Evolutionary conservation across 441 rosid genomes (phyloP), one percentile per base, ranked within the genome.

Genomic region (Raphanus hybrid): DNA sequence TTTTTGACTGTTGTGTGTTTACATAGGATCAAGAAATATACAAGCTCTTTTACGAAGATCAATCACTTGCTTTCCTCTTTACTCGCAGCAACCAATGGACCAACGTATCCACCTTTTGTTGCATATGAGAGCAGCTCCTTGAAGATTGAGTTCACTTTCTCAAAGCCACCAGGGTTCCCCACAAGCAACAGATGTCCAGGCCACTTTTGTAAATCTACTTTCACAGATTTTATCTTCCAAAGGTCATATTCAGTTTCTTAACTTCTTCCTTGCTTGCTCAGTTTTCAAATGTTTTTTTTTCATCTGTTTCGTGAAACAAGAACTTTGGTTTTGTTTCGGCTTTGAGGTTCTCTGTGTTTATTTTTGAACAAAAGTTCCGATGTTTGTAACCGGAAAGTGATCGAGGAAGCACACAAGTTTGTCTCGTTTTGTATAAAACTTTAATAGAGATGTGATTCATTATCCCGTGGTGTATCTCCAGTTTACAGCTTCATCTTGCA

Each of bases 221-320:
- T 79, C 73, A 84, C 93, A 43, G 94, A 96, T 83, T 96, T 93
- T 85, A 76, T 90, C 73, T 96, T 96, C 99, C 99, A 20, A 96
- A 96, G 99, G 97, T 96, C 48, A 34, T 8, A 23, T 34, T 34
- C 67, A 15, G 65, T 5, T 35, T 14, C 34, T 54, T 8, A 8
- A 62, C 45, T 34, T 34, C 23, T 11, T 29, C 34, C 34, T 29
- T 29, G 34, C 34, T 29, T 29, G 34, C 34, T 29, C 34, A 29
- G 34, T 29, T 29, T 29, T 29, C 34, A 1, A n/a, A 18, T 78
- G 64, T 78, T 55, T 79, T 45, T 45, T 45, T 4, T 12, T 45
- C 2, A 3, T 45, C 14, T 14, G 4, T 10, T 43, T 18, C 32
- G 26, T 65, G 67, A 27, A 74, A 66, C 72, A 69, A 69, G 73